Evolutionary conservation across 306 rosid species (phyloP).

Genomic region (Rosa rugosa): DNA sequence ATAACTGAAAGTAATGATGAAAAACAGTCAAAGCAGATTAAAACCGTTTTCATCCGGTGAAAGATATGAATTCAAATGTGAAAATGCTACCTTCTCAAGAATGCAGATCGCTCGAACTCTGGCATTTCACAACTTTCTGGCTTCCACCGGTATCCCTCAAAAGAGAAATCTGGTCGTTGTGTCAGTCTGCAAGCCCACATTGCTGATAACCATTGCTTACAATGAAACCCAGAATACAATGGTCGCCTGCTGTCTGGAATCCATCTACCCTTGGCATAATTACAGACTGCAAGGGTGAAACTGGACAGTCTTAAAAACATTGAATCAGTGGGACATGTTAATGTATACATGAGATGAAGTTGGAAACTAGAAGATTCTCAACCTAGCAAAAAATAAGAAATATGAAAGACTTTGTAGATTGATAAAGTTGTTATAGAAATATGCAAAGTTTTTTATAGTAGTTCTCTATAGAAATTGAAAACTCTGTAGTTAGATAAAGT

Average conservation of each 20-base stretch:
- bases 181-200: constrained; percentile 96
- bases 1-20: constrained; percentile 15
- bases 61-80: constrained; percentile 15
- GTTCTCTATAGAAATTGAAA: background rate
- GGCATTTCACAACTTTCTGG: constrained; percentile 74
- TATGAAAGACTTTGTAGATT: background rate
- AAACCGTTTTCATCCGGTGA: background rate
- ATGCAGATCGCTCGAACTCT: constrained; percentile 59
- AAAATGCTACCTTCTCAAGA: constrained; percentile 71
- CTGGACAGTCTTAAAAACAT: constrained; percentile 22
- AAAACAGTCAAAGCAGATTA: constrained; percentile 13
- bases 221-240: constrained; percentile 73
- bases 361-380: background rate
- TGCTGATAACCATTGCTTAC: constrained; percentile 80
- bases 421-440: background rate
- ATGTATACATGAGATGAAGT: constrained; percentile 7
- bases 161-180: constrained; percentile 70
- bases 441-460: background rate
- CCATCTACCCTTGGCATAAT: constrained; percentile 93
- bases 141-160: constrained; percentile 81
- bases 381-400: background rate
- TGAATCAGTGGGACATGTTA: constrained; percentile 4
- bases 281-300: constrained; percentile 59
- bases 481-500: background rate
- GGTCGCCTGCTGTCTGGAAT: constrained; percentile 67